Base-by-base conservation (phyloP, 2,329 filamentous ascomycete species). In the Phyllosticta paracitricarpa region DNA sequence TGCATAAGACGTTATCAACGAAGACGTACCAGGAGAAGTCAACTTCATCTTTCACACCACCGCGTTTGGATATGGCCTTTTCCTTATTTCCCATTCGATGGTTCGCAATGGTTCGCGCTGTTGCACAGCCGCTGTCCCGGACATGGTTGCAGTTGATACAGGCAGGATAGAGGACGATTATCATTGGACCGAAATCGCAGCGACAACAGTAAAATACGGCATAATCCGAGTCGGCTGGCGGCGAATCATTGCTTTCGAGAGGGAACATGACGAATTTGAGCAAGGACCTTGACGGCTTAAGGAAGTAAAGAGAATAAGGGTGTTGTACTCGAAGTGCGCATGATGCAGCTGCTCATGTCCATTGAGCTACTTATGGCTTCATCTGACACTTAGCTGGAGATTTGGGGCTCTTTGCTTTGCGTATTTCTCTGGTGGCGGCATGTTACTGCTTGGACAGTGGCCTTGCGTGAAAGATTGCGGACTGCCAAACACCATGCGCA, bases 141-240 rank as follows among this genome's bases (percentile, higher is more conserved):
- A 19, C 4, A 10, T 35, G 28, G 7, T 35, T 53, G n/a, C 58
- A 60, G 1, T 0, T 3, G 2, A 60, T 60, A 35, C 58, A 60
- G 1, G 3, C 4, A 3, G 17, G 30, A 33, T 60, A 60, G 24
- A 60, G 33, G 2, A 35, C 33, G 2, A 17, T 30, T 3, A 48
- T 17, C 58, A 60, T 60, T 2, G 58, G 58, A 5, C 58, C 58
- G 26, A 51, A 60, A 3, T 24, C 17, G 10, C 58, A 60, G 7
- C 40, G 22, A n/a, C 58, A 60, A 5, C 58, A 60, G 24, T 30
- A 60, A 6, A 28, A 59, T 4, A 9, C 4, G 9, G 53, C 25
- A 22, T 28, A 12, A 14, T 40, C 33, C 2, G 33, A 40, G 5
- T 40, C 33, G 10, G 10, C 33, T 12, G 14, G 33, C 7, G 33